Percentiles rank a stretch among this genome's conserved stretches.
Conservation (phyloP, 1,284 basidiomycete genomes). For the Chondrostereum purpureum region DNA sequence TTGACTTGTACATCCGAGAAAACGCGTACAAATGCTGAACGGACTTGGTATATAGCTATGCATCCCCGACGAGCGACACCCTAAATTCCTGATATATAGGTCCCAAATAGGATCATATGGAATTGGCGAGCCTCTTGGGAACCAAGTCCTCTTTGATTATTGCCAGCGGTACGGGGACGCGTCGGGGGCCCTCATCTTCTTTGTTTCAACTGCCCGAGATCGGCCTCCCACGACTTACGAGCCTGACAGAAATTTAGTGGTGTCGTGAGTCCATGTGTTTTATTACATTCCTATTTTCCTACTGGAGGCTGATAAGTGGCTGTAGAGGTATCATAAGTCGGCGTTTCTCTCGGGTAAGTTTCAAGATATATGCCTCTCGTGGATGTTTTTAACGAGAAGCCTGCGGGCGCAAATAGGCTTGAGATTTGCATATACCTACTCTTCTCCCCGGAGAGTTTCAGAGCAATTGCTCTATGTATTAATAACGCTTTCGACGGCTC, state of each 20-base stretch:
- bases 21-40: not conserved
- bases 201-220: conserved; percentile 46
- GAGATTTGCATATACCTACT: too few relatives aligned
- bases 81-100: conserved; percentile 59
- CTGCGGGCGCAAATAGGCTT: too few relatives aligned
- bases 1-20: conserved; percentile 5
- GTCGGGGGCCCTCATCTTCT: conserved; percentile 63
- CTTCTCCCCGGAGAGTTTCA: too few relatives aligned
- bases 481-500: too few relatives aligned
- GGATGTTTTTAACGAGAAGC: too few relatives aligned
- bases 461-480: too few relatives aligned
- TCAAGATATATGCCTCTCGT: too few relatives aligned
- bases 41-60: conserved; percentile 42
- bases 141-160: conserved; percentile 53
- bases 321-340: too few relatives aligned
- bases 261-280: too few relatives aligned
- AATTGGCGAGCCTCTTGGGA: conserved; percentile 50
- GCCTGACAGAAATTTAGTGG: not conserved
- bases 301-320: too few relatives aligned
- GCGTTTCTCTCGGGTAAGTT: too few relatives aligned
- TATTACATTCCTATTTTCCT: too few relatives aligned
- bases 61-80: conserved; percentile 67
- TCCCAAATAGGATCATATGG: conserved; percentile 69
- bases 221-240: conserved; percentile 20
- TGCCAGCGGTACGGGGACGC: conserved; percentile 60